Evolutionary conservation across 306 rosid genomes (phyloP).

Genomic region (Cucurbita argyrosperma): DNA sequence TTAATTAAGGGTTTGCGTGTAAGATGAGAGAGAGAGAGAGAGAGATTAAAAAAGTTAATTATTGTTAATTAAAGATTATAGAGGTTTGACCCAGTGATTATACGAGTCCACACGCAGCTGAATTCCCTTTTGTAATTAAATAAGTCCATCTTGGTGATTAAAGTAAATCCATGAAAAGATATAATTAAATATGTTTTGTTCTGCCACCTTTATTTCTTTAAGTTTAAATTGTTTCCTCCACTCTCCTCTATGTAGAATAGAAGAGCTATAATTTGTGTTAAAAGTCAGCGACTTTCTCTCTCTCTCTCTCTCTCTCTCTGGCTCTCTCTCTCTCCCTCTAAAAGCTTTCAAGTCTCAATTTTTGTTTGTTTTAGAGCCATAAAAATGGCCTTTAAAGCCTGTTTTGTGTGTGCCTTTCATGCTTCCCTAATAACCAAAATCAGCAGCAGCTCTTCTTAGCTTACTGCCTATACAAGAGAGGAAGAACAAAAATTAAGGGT

Average conservation of each 20-base stretch:
- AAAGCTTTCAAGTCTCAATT: slow-evolving; percentile 8
- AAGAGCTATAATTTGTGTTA: slow-evolving; percentile 32
- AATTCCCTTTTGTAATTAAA: neutral
- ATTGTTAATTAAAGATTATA: neutral
- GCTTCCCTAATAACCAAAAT: neutral
- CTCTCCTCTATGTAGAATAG: slow-evolving; percentile 16
- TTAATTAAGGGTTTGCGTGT: slow-evolving; percentile 2
- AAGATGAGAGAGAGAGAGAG: neutral
- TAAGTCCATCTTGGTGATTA: neutral
- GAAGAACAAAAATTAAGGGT: neutral
- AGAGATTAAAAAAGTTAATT: neutral
- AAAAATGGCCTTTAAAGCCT: slow-evolving; percentile 13
- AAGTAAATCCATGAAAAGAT: neutral
- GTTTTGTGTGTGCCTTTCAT: slow-evolving; percentile 19
- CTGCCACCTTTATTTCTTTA: neutral
- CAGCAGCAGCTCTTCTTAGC: neutral
- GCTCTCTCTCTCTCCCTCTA: slow-evolving; percentile 12
- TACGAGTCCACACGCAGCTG: neutral
- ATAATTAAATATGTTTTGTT: neutral
- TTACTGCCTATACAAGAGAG: neutral
- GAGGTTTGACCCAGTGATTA: neutral
- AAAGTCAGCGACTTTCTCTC: slow-evolving; percentile 74
- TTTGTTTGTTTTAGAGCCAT: slow-evolving; percentile 16
- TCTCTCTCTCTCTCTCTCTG: neutral
- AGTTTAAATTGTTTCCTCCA: neutral